phyloP scores from a whole-genome alignment of 805 yeast species.

The Kodamaea kaohsiungensis region DNA sequence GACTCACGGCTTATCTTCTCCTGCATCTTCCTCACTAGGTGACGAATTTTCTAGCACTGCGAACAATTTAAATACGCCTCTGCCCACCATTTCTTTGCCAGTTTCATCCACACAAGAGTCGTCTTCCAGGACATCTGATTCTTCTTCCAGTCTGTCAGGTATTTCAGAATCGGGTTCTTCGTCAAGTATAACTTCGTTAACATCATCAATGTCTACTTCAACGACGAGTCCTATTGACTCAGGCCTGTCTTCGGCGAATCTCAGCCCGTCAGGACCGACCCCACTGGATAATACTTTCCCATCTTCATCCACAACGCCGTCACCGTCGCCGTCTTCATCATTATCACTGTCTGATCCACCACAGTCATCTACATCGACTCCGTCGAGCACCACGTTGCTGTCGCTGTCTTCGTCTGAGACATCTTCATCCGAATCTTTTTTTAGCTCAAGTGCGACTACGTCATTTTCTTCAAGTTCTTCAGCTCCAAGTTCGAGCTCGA shows the following conservation, averaged over 20 bases:
- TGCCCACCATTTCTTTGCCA: conserved; percentile 3
- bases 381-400: background rate
- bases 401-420: conserved; percentile 7
- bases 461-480: conserved; percentile 1
- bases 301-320: conserved; percentile 4
- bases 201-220: background rate
- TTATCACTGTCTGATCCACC: conserved; percentile 14
- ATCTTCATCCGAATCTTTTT: background rate
- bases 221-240: background rate
- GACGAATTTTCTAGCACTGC: background rate
- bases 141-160: background rate
- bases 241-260: background rate
- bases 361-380: conserved; percentile 5
- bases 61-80: conserved; percentile 7
- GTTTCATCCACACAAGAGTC: background rate
- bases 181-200: background rate
- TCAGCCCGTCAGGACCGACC: background rate
- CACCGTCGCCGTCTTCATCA: conserved; percentile 2
- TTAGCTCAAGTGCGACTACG: conserved; percentile 1
- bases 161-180: background rate
- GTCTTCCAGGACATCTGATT: conserved; percentile 1
- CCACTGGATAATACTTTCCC: background rate
- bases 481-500: background rate
- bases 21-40: background rate
- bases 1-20: background rate